phyloP scores from a whole-genome alignment of 805 yeast species.

The Suhomyces faveliae region DNA sequence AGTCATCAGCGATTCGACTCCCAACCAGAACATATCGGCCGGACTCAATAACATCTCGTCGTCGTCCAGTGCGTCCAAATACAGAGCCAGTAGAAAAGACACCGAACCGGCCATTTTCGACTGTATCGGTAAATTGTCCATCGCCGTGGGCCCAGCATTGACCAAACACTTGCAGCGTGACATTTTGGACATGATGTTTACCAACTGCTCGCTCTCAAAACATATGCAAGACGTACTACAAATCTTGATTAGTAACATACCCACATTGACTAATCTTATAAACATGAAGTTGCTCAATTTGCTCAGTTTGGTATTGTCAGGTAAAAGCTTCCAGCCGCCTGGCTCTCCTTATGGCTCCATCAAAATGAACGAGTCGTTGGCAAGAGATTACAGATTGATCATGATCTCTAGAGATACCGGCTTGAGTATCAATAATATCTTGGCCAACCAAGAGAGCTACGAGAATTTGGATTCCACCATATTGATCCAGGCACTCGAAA shows the following conservation, averaged over 20 bases:
- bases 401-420: slow-evolving; percentile 72
- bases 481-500: slow-evolving; percentile 74
- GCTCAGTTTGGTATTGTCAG: slow-evolving; percentile 74
- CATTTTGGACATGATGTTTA: slow-evolving; percentile 70
- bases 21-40: slow-evolving; percentile 12
- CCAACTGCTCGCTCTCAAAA: slow-evolving; percentile 76
- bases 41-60: slow-evolving; percentile 26
- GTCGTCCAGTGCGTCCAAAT: slow-evolving; percentile 45
- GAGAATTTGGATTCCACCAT: slow-evolving; percentile 43
- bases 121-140: slow-evolving; percentile 82
- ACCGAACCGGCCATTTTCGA: slow-evolving; percentile 84
- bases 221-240: slow-evolving; percentile 75
- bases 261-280: slow-evolving; percentile 73
- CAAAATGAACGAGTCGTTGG: slow-evolving; percentile 60
- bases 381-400: slow-evolving; percentile 73
- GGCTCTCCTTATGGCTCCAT: slow-evolving; percentile 74
- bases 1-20: slow-evolving; percentile 26
- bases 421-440: slow-evolving; percentile 32
- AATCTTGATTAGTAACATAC: slow-evolving; percentile 67
- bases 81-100: slow-evolving; percentile 59
- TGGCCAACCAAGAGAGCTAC: slow-evolving; percentile 30
- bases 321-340: slow-evolving; percentile 77
- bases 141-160: slow-evolving; percentile 89
- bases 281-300: slow-evolving; percentile 69
- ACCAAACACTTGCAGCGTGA: slow-evolving; percentile 86